phyloP scores from a whole-genome alignment of 768 basidiomycete species.

The Amylocystis lapponica region DNA sequence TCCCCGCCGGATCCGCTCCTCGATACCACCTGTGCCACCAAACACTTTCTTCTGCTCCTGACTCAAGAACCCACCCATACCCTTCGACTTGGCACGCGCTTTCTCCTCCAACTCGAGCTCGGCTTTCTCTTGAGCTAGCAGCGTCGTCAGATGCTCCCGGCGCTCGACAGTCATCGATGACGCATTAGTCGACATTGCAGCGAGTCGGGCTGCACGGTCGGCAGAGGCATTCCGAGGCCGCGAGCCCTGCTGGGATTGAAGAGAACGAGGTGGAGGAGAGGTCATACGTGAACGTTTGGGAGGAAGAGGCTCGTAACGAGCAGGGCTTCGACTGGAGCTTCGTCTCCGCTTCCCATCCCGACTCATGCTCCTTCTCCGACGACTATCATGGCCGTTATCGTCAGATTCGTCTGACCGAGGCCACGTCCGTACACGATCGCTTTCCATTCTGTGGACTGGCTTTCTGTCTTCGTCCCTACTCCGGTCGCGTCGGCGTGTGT shows the following conservation, averaged over 20 bases:
- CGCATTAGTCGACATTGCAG: constrained; percentile 82
- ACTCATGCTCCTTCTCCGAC: constrained; percentile 22
- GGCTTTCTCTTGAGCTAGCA: constrained; percentile 73
- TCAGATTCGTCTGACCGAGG: constrained; percentile 51
- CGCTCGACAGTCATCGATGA: constrained; percentile 60
- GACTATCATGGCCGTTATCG: constrained; percentile 30
- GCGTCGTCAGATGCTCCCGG: constrained; percentile 58
- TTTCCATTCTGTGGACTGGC: constrained; percentile 16
- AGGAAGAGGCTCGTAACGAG: constrained; percentile 23
- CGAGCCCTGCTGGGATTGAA: constrained; percentile 1
- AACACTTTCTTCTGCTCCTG: constrained; percentile 83
- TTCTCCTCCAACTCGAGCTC: constrained; percentile 70
- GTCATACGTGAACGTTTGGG: constrained; percentile 49
- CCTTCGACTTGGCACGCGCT: constrained; percentile 63
- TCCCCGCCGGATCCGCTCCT: constrained; percentile 72
- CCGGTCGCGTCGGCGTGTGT: constrained; percentile 24
- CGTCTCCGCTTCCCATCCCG: constrained; percentile 33
- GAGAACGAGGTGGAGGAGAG: constrained; percentile 22
- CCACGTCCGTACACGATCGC: constrained; percentile 34
- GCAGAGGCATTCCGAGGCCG: constrained; percentile 26
- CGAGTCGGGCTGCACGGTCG: constrained; percentile 80
- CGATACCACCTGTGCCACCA: constrained; percentile 70
- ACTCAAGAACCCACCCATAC: constrained; percentile 76
- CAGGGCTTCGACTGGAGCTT: constrained; percentile 32
- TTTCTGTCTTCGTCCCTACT: constrained; percentile 3